A percentile compares a stretch with the other conserved stretches of the same genome.
These are phyloP conservation scores for Aspergillus steynii DNA, from an alignment of 495 filamentous ascomycete genomes.

Conservation along the genomic window DNA sequence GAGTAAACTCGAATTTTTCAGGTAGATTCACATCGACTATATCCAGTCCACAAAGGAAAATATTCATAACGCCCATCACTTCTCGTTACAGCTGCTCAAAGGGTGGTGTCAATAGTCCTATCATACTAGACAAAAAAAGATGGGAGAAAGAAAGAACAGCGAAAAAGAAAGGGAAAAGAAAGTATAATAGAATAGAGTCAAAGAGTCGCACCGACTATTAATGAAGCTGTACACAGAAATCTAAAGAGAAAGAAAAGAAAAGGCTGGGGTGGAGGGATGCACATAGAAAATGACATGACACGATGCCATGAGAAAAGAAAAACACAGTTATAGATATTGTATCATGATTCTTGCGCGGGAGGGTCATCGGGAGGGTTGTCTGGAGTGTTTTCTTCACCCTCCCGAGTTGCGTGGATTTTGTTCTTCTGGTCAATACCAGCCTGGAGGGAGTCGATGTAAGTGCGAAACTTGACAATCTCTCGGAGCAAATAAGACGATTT, in stretches of 20 bases:
- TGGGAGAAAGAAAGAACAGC: conserved; percentile 12
- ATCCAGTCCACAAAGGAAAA: background rate
- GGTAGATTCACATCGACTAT: background rate
- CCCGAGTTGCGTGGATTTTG: conserved; percentile 45
- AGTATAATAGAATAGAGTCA: conserved; percentile 14
- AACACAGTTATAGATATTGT: background rate
- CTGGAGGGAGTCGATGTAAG: conserved; percentile 82
- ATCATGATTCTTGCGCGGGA: conserved; percentile 6
- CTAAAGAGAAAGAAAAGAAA: background rate
- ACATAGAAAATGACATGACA: background rate
- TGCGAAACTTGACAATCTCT: conserved; percentile 96
- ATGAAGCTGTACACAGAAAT: conserved; percentile 3
- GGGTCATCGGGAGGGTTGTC: background rate
- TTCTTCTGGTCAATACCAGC: conserved; percentile 59
- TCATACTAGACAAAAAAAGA: conserved; percentile 15
- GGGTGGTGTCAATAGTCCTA: conserved; percentile 19
- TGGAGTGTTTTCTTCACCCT: conserved; percentile 14
- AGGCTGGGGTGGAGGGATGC: background rate
- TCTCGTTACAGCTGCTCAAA: conserved; percentile 1
- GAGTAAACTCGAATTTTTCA: background rate
- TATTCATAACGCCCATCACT: background rate
- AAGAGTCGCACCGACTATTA: too few relatives aligned
- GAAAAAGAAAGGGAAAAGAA: conserved; percentile 7
- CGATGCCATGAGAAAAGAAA: conserved; percentile 1
- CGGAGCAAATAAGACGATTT: conserved; percentile 87